Base-by-base conservation (phyloP, 805 yeast species). In the Lachancea thermotolerans region DNA sequence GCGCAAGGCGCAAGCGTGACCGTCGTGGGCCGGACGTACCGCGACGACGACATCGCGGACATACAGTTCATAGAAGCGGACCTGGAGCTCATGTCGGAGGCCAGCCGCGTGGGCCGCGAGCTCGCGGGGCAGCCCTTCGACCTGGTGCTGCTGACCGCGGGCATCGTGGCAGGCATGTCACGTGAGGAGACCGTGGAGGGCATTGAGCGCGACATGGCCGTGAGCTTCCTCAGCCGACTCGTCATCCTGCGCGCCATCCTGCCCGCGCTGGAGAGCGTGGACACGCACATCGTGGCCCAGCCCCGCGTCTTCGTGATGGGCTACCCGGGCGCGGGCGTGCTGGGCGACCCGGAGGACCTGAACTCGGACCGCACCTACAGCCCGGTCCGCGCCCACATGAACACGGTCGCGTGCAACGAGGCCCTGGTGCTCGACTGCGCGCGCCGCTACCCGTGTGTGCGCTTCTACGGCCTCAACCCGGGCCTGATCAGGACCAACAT, bases 381-480 rank as follows among this genome's bases (percentile, higher is more conserved):
- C 9, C 54, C 56, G 10, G 33, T 49, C 30, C 44, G 41, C 7
- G 62, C 70, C 2, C 74, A 70, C 46, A 59, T 62, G 66, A 68
- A 56, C 41, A 69, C 73, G 0, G 72, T 70, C n/a, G 73, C 73
- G 2, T 71, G 70, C 1, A 70, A 70, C 45, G 74, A 70, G 48
- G 57, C 68, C 1, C 46, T 69, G 18, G 71, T 69, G 1, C 34
- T 51, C 8, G 54, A 57, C 39, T 49, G 46, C 3, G 48, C 46
- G 12, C 39, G 50, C n/a, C 47, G 48, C 21, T 59, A 54, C 40
- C 53, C 59, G 1, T 46, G 54, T 14, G 46, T 56, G n/a, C 46
- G 58, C 35, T 44, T 64, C 31, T 68, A 49, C 49, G 74, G 74
- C 1, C 56, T 70, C 33, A 69, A 70, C 44, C 74, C 73, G 5